Evolutionary conservation across 192 early-diverging fungal species (phyloP).

Genomic region (Backusella tuberculispora): DNA sequence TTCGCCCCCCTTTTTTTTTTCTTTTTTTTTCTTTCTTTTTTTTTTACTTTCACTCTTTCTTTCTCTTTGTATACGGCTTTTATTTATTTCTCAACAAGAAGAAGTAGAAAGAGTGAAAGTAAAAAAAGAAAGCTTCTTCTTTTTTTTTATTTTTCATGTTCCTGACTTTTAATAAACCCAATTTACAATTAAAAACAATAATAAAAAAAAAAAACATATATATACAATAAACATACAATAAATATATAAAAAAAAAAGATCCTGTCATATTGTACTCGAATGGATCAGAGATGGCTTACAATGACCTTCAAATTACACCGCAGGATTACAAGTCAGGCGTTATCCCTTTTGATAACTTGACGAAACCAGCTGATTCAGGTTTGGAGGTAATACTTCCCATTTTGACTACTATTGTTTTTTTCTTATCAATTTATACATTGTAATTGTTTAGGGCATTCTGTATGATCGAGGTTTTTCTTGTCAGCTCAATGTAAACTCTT

Average conservation of each 20-base stretch:
- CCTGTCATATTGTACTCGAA: conserved; percentile 22
- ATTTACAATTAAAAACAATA: background rate
- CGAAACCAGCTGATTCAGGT: conserved; percentile 21
- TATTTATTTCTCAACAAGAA: background rate
- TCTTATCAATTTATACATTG: background rate
- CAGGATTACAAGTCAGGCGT: conserved; percentile 21
- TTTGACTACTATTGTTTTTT: background rate
- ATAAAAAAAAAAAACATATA: background rate
- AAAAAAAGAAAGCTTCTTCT: background rate
- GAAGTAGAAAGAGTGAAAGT: background rate
- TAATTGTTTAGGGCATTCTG: conserved; percentile 26
- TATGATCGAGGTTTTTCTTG: conserved; percentile 38
- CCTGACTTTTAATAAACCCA: background rate
- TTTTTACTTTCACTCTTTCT: background rate
- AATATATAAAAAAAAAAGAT: background rate
- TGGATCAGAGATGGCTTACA: background rate
- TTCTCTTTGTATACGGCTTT: background rate
- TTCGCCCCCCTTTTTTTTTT: background rate
- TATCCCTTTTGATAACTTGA: conserved; percentile 26
- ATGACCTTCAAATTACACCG: background rate
- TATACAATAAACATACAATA: too few species aligned
- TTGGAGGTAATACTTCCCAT: conserved; percentile 32
- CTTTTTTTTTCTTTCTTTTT: background rate
- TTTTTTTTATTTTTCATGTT: background rate
- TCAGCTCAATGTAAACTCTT: conserved; percentile 2